Evolutionary conservation across 371 early-diverging fungal genomes (phyloP), one percentile per base, ranked within the genome.

Genomic region (Saksenaea oblongispora): DNA sequence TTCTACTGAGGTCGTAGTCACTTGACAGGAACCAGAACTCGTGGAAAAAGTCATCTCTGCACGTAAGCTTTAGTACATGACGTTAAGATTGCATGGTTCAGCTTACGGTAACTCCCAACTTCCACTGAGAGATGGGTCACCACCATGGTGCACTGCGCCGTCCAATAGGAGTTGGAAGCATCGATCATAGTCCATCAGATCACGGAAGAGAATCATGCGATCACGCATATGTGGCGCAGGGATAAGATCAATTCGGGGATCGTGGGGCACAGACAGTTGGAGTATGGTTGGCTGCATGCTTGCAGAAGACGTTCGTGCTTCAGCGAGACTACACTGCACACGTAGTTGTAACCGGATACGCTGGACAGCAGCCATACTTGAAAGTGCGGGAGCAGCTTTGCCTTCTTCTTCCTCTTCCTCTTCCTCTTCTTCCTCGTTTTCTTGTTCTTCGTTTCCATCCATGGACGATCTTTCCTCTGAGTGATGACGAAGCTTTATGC

Each of bases 171-270:
- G 39, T n/a, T 72, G 65, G 59, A 79, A 76, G 28, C 80, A 78
- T 9, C 72, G 75, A n/a, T 83, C 83, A 51, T 80, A 71, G 51
- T 83, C 74, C 56, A 73, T 79, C 11, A 70, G 60, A 44, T 74
- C 66, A 54, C 81, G 73, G 42, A 79, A 81, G 13, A 83, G 28
- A 64, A 83, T 83, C 83, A 83, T 79, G 61, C 79, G 77, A 22
- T 80, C 83, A 17, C 83, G 74, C 59, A 83, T 74, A 18, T 75
- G 73, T 9, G 79, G 71, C 53, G 76, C 77, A 10, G 83, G 80
- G 26, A 83, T 79, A 55, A 80, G 56, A 35, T 83, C 83, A 34
- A 83, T 83, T 7, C 83, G 72, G 14, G 83, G 65, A 36, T 83
- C 83, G 47, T 83, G 83, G 0, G 83, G 81, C 47, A 80, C 59